phyloP scores from a whole-genome alignment of 1,139 yeast species.

The Kodamaea sp. region DNA sequence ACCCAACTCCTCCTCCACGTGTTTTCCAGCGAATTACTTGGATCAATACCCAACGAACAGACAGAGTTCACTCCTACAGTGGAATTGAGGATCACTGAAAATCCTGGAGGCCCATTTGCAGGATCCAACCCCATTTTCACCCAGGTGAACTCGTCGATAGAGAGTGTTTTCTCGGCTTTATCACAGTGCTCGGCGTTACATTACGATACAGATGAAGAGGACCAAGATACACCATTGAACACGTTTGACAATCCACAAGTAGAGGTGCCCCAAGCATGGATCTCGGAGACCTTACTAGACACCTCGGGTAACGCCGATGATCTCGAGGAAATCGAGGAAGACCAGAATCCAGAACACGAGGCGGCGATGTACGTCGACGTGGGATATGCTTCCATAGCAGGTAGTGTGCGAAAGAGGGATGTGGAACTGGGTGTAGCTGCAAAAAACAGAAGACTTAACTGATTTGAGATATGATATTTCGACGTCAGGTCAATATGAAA shows the following conservation, averaged over 20 bases:
- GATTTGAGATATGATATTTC: too few species aligned
- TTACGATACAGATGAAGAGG: slow-evolving; percentile 29
- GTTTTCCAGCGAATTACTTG: slow-evolving; percentile 20
- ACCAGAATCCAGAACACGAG: slow-evolving; percentile 15
- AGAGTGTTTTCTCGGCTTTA: slow-evolving; percentile 36
- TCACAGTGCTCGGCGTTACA: slow-evolving; percentile 43
- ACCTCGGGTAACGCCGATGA: slow-evolving; percentile 44
- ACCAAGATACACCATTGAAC: slow-evolving; percentile 10
- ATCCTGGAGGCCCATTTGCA: neutral
- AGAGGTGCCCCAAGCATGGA: slow-evolving; percentile 27
- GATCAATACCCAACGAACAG: slow-evolving; percentile 13
- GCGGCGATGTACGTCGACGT: slow-evolving; percentile 51
- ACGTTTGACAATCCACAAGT: slow-evolving; percentile 9
- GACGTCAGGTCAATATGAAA: too few species aligned
- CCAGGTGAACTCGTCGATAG: slow-evolving; percentile 11
- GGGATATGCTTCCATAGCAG: slow-evolving; percentile 42
- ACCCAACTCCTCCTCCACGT: slow-evolving; percentile 37
- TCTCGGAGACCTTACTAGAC: slow-evolving; percentile 16
- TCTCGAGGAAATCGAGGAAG: slow-evolving; percentile 23
- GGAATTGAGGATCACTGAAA: slow-evolving; percentile 16
- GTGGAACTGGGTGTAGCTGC: slow-evolving; percentile 16
- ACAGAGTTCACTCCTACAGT: slow-evolving; percentile 23
- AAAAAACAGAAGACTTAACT: slow-evolving; percentile 1
- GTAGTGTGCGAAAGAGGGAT: slow-evolving; percentile 31
- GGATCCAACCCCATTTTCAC: slow-evolving; percentile 15